phyloP scores from a whole-genome alignment of 352 stramenopile genomes.

The Saprolegnia diclina region DNA sequence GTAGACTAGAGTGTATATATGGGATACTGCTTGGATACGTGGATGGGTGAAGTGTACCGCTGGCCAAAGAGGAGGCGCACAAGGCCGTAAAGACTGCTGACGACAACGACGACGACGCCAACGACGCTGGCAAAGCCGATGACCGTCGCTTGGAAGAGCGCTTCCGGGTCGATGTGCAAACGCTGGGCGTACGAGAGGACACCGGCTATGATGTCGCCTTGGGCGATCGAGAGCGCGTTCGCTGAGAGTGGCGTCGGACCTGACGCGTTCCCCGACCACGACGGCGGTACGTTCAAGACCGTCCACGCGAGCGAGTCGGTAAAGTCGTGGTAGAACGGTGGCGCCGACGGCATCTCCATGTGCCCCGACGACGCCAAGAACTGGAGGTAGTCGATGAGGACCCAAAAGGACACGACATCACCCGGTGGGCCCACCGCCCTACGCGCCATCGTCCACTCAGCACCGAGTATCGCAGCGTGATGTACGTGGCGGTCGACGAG shows the following conservation, averaged over 20 bases:
- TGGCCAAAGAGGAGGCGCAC: conserved; percentile 31
- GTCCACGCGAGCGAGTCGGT: conserved; percentile 65
- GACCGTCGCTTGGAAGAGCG: conserved; percentile 66
- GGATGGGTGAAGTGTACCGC: background rate
- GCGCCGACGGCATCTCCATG: conserved; percentile 48
- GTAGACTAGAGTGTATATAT: too few species aligned
- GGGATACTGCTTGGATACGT: too few species aligned
- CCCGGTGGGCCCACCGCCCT: conserved; percentile 31
- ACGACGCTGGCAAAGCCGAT: conserved; percentile 60
- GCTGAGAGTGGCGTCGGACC: background rate
- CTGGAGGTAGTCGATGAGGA: conserved; percentile 68
- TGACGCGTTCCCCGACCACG: background rate
- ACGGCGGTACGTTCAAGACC: conserved; percentile 38
- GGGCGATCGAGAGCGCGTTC: conserved; percentile 43
- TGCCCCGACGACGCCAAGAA: conserved; percentile 63
- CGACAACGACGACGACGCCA: conserved; percentile 45
- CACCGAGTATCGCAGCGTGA: conserved; percentile 23
- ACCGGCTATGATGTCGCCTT: conserved; percentile 69
- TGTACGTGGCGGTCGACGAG: conserved; percentile 21
- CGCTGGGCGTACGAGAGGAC: conserved; percentile 61
- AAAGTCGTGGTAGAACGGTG: conserved; percentile 58
- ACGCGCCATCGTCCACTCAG: conserved; percentile 19
- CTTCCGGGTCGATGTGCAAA: conserved; percentile 55
- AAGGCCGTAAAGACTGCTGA: conserved; percentile 51
- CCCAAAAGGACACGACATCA: conserved; percentile 48